phyloP scores from a whole-genome alignment of 2,329 filamentous ascomycete species.

The Blastomyces gilchristii region DNA sequence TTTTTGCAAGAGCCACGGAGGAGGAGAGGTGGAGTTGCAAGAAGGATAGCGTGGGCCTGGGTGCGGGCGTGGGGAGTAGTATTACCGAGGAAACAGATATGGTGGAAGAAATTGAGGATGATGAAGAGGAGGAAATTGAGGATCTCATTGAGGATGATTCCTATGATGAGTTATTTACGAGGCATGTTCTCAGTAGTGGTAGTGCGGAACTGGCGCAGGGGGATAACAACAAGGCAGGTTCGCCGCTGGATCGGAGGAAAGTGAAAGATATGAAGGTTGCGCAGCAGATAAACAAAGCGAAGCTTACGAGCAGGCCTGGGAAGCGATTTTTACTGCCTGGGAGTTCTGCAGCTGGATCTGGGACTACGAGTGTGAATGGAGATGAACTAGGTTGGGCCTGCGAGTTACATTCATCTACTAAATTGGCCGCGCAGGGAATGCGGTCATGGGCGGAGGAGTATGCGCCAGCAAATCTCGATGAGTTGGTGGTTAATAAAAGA shows the following conservation, averaged over 20 bases:
- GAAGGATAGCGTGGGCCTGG: background rate
- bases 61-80: background rate
- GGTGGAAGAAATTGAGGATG: conserved; percentile 25
- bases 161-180: conserved; percentile 29
- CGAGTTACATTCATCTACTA: background rate
- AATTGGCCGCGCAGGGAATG: conserved; percentile 31
- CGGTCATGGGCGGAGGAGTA: conserved; percentile 85
- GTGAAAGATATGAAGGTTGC: background rate
- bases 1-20: conserved; percentile 32
- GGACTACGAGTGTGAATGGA: background rate
- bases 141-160: conserved; percentile 34
- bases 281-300: conserved; percentile 1
- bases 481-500: conserved; percentile 87
- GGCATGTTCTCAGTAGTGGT: conserved; percentile 21
- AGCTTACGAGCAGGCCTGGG: conserved; percentile 10
- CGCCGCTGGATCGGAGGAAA: conserved; percentile 11
- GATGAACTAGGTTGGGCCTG: background rate
- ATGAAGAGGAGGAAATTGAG: conserved; percentile 24
- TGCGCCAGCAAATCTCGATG: conserved; percentile 61
- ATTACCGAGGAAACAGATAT: conserved; percentile 15
- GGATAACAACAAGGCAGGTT: background rate
- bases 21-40: conserved; percentile 29
- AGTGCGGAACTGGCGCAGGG: background rate
- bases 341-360: background rate
- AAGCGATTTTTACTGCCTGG: conserved; percentile 24